Base-by-base conservation (phyloP, 2,329 filamentous ascomycete species). In the Clarireedia sp. region DNA sequence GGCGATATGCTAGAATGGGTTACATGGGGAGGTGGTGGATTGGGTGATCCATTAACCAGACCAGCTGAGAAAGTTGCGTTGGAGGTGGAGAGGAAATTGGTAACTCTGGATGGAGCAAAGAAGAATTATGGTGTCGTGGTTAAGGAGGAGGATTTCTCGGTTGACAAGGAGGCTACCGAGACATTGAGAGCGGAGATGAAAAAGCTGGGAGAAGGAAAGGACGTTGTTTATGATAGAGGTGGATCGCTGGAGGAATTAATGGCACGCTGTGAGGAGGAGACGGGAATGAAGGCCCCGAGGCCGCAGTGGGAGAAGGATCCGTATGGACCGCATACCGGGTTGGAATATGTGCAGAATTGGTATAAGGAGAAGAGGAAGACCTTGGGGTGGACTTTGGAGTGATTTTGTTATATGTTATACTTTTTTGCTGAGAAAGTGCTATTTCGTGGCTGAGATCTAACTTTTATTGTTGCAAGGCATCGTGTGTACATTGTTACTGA, bases 221-320 rank as follows among this genome's bases (percentile, higher is more conserved):
- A n/a, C 1, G 8, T 37, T 7, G 17, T 46, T 23, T 52, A 52
- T 12, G 41, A 52, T n/a, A 46, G 41, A 46, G 50, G 50, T 2
- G 50, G 50, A 5, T 45, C 50, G 14, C 12, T 46, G 17, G 50
- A 46, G 16, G 29, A 52, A 21, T 38, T 52, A 17, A 14, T 26
- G 33, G 41, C 43, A 38, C 8, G 26, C 16, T 52, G 50, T 14
- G 19, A 52, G 26, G 40, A 52, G 41, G 41, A 52, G 19, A 38
- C 50, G 5, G 29, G 50, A 24, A 23, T 46, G 26, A 46, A 52
- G 26, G 41, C 50, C n/a, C 50, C 50, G 21, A 37, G 19, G 17
- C 41, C 41, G 12, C 51, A 53, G 8, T 53, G 43, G 51, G 43
- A 46, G 16, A 47, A 53, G n/a, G 51, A 53, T 38, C 51, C 51